Conservation (phyloP, 495 filamentous ascomycete genomes). For the Penicillium parvum region DNA sequence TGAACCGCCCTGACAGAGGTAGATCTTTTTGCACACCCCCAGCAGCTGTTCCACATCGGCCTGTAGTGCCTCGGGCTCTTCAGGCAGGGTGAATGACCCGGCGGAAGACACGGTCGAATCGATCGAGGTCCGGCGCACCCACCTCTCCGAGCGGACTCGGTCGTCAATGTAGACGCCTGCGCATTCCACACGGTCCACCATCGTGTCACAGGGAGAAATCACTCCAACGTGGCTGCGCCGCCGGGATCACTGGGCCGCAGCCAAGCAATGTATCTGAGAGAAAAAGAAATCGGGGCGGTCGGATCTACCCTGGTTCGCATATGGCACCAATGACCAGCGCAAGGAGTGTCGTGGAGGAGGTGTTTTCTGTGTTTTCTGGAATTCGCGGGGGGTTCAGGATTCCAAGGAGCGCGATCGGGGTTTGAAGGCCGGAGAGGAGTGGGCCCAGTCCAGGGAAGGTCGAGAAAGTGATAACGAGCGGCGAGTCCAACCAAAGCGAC, state of each 20-base stretch:
- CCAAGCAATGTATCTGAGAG: slow-evolving; percentile 8
- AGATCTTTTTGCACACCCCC: slow-evolving; percentile 54
- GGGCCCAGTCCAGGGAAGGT: neutral
- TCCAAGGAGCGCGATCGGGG: neutral
- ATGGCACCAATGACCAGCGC: slow-evolving; percentile 15
- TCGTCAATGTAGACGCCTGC: slow-evolving; percentile 83
- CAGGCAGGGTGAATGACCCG: slow-evolving; percentile 27
- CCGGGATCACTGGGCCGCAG: slow-evolving; percentile 11
- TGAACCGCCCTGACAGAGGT: slow-evolving; percentile 64
- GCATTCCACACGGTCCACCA: slow-evolving; percentile 67
- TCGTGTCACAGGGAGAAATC: slow-evolving; percentile 20
- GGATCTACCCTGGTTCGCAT: slow-evolving; percentile 19
- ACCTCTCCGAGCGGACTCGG: slow-evolving; percentile 59
- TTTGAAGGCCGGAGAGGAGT: neutral
- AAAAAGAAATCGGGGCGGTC: slow-evolving; percentile 8
- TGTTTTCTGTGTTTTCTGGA: no score
- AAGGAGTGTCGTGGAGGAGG: slow-evolving; percentile 4
- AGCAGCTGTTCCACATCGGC: slow-evolving; percentile 48
- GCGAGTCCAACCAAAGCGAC: slow-evolving; percentile 13
- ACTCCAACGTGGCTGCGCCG: slow-evolving; percentile 10
- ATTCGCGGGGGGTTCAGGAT: neutral
- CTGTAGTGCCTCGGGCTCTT: slow-evolving; percentile 48
- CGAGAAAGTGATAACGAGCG: slow-evolving; percentile 13
- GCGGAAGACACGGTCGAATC: slow-evolving; percentile 21
- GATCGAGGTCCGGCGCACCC: slow-evolving; percentile 44